These are phyloP conservation scores for Bipolaris cookei DNA, from an alignment of 2,329 filamentous ascomycete species.

Conservation along the genomic window DNA sequence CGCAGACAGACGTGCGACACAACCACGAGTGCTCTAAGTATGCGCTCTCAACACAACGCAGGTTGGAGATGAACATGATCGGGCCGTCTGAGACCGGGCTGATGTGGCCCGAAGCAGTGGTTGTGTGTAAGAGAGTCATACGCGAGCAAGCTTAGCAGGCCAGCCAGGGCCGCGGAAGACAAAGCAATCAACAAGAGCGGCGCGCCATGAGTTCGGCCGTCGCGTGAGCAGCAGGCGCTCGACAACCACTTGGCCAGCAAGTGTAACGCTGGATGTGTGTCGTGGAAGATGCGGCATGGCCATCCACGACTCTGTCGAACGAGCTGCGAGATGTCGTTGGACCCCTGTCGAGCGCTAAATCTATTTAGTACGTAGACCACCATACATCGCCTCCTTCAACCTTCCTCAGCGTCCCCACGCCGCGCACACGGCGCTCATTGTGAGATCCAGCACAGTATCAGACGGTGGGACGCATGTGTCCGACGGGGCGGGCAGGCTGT, in stretches of 20 bases:
- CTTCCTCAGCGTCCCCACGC: constrained; percentile 26
- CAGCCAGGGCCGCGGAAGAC: constrained; percentile 11
- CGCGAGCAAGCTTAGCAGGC: constrained; percentile 18
- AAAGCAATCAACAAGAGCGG: constrained; percentile 6
- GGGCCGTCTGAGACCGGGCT: constrained; percentile 31
- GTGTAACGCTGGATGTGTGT: constrained; percentile 13
- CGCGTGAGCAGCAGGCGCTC: background rate
- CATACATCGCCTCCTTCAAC: constrained; percentile 35
- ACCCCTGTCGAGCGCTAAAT: constrained; percentile 23
- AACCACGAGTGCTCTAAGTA: constrained; percentile 7
- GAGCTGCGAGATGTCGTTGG: constrained; percentile 24
- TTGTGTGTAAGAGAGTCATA: constrained; percentile 25
- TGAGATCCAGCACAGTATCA: background rate
- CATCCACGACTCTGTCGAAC: constrained; percentile 16
- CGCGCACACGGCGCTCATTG: constrained; percentile 11
- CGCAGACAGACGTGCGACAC: constrained; percentile 17
- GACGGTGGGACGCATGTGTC: background rate
- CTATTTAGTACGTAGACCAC: constrained; percentile 21
- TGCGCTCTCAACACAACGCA: background rate
- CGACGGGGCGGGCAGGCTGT: background rate
- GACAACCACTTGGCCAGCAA: constrained; percentile 3
- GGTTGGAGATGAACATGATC: constrained; percentile 13
- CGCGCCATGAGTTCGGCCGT: constrained; percentile 9
- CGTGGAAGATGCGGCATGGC: constrained; percentile 20
- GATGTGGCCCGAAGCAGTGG: constrained; percentile 29